A percentile compares a stretch with the other conserved stretches of the same genome.
Conservation (phyloP, 768 basidiomycete genomes). For the Suillus clintonianus region DNA sequence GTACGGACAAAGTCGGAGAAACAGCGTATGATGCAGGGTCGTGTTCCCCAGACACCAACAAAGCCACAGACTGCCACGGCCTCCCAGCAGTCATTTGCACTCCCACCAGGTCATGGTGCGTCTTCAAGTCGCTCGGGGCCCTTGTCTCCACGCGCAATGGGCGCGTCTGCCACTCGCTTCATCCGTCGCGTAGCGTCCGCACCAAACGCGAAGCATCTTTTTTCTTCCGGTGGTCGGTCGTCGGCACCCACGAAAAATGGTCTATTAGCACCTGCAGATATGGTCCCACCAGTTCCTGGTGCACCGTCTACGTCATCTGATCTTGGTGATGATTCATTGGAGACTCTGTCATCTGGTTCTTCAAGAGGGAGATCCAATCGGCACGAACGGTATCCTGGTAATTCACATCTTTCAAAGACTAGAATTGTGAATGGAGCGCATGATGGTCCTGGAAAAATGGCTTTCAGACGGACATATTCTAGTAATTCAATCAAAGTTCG, state of each 20-base stretch:
- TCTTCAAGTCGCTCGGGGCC: slow-evolving; percentile 46
- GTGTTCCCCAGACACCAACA: slow-evolving; percentile 38
- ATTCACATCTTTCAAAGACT: slow-evolving; percentile 34
- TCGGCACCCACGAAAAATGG: slow-evolving; percentile 73
- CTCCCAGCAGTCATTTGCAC: slow-evolving; percentile 44
- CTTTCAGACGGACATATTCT: slow-evolving; percentile 94
- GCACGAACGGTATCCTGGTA: slow-evolving; percentile 36
- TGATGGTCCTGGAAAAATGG: slow-evolving; percentile 59
- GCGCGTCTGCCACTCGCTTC: slow-evolving; percentile 81
- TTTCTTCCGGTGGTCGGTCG: slow-evolving; percentile 61
- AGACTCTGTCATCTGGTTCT: slow-evolving; percentile 77
- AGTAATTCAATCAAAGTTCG: slow-evolving; percentile 96
- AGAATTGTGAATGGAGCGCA: slow-evolving; percentile 46
- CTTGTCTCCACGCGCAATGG: slow-evolving; percentile 67
- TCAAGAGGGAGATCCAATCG: slow-evolving; percentile 56
- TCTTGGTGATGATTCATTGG: slow-evolving; percentile 69
- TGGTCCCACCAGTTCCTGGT: slow-evolving; percentile 56
- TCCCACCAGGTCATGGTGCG: slow-evolving; percentile 26
- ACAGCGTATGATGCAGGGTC: slow-evolving; percentile 47
- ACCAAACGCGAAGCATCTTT: slow-evolving; percentile 92
- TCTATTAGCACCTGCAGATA: slow-evolving; percentile 69
- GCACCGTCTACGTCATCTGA: slow-evolving; percentile 52
- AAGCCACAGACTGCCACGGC: slow-evolving; percentile 31
- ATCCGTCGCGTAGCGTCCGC: slow-evolving; percentile 95
- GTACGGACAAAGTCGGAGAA: slow-evolving; percentile 50